Conservation (phyloP, 257 asterid genomes). For the Fraxinus anomala region DNA sequence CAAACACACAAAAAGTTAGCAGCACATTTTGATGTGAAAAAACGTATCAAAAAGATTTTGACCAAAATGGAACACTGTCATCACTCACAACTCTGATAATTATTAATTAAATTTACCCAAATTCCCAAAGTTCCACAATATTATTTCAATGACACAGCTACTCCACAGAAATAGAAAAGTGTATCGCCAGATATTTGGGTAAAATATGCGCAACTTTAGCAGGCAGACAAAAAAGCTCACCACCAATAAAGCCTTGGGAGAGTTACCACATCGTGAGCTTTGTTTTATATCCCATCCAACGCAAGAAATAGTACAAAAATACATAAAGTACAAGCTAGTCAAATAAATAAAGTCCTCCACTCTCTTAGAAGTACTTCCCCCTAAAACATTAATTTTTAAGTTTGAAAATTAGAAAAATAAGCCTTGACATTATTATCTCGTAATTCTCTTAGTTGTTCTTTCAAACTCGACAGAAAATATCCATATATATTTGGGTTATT, state of each 20-base stretch:
- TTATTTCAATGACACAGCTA: not conserved
- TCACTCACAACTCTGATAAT: not conserved
- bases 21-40: not conserved
- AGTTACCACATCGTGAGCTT: not conserved
- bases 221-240: not conserved
- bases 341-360: not conserved
- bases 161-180: not conserved
- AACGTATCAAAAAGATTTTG: not conserved
- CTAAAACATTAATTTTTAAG: not conserved
- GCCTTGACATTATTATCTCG: not conserved
- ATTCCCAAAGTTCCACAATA: not conserved
- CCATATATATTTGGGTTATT: not conserved
- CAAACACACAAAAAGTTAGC: constrained; percentile 20
- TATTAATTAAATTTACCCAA: not conserved
- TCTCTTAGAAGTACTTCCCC: not conserved
- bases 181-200: not conserved
- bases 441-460: not conserved
- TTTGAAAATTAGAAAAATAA: not conserved
- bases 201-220: not conserved
- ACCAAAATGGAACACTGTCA: not conserved
- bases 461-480: not conserved
- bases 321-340: not conserved
- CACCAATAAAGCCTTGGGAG: not conserved
- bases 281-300: not conserved
- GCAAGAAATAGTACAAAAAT: not conserved